Base-by-base conservation (phyloP, 805 yeast species). In the Candida tammaniensis region DNA sequence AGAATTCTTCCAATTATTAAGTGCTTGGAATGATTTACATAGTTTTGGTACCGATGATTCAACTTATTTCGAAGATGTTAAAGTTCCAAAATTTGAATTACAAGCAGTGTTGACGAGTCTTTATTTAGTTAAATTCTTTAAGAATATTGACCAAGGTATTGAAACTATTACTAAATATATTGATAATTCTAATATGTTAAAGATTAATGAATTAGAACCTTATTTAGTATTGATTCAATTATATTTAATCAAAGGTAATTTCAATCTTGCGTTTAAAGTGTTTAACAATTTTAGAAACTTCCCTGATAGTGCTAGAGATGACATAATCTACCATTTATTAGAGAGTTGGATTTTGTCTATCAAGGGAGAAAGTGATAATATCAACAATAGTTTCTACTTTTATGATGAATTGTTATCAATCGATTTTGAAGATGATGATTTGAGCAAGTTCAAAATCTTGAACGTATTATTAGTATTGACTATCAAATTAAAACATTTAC, bases 361-460 rank as follows among this genome's bases (percentile, higher is more conserved):
- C 26, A 61, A 56, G 47, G 72, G 71, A 19, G 66, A 59, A 36
- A 44, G 66, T 14, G 71, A 66, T 42, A 64, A 65, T 46, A 61
- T 67, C 36, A 59, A 47, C 42, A 64, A 61, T 42, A 45, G 68
- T 4, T 62, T 59, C 57, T 83, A 80, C 54, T 80, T 82, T 52
- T 84, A 72, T 55, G 97, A 91, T 59, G 98, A 91, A 61, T 67
- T 84, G 38, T 69, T 87, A 27, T 79, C 83, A 9, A 42, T 49
- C 9, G 69, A 62, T 40, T 63, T 62, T 29, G 66, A 63, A 26
- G 62, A 61, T 30, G 61, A 57, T 27, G 71, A 65, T 33, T 39
- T 49, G 4, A 64, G 68, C 16, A 59, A 59, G 42, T 56, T 52
- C 44, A 57, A 52, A 36, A 40, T 61, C 12, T 71, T 83, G 46